A percentile compares a stretch with the other conserved stretches of the same genome.
Evolutionary conservation across 306 rosid species (phyloP).

Genomic region (Trichosanthes truncata): DNA sequence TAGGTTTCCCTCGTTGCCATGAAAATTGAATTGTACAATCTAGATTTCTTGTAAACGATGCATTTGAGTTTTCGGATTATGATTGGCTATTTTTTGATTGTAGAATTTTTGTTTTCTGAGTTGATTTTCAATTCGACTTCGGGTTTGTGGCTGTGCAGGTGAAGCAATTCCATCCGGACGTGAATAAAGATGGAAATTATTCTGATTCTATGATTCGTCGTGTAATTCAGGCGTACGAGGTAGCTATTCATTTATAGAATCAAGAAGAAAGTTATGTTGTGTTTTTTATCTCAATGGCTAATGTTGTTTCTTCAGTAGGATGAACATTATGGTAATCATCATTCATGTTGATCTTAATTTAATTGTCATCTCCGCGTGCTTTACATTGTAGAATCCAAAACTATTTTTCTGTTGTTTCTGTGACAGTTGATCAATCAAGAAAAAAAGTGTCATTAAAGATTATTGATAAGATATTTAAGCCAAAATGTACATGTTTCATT

Average conservation of each 20-base stretch:
- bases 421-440: background rate
- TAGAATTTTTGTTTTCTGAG: background rate
- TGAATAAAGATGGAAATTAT: constrained; percentile 28
- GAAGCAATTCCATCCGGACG: constrained; percentile 89
- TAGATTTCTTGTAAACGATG: background rate
- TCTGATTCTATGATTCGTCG: constrained; percentile 76
- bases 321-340: background rate
- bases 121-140: background rate
- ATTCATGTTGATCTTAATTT: background rate
- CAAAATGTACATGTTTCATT: background rate
- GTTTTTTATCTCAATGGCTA: background rate
- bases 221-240: constrained; percentile 80
- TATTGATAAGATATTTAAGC: background rate
- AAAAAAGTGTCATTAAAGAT: background rate
- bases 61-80: background rate
- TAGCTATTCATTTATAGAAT: constrained; percentile 2
- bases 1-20: background rate
- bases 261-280: background rate
- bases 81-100: background rate
- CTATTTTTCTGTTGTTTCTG: background rate
- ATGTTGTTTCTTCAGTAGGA: constrained; percentile 1
- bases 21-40: background rate
- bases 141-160: constrained; percentile 28
- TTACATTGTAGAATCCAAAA: background rate
- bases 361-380: background rate